These are phyloP conservation scores for Clarireedia homoeocarpa DNA, from an alignment of 2,329 filamentous ascomycete species.

Conservation along the genomic window DNA sequence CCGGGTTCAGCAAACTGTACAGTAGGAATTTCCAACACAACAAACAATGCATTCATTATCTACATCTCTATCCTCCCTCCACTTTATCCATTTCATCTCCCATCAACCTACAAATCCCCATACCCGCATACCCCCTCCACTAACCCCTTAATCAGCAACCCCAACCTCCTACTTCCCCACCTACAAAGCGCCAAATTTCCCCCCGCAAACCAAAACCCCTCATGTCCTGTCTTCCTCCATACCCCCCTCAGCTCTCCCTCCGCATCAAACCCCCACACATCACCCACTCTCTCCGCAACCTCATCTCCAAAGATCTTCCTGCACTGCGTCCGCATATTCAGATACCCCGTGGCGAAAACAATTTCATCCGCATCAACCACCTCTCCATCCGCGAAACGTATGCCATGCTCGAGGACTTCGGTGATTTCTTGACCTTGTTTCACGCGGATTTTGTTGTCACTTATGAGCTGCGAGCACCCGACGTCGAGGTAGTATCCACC, in stretches of 20 bases:
- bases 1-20: no score
- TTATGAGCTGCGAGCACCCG: slow-evolving; percentile 43
- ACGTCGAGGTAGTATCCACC: slow-evolving; percentile 52
- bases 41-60: no score
- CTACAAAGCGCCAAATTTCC: slow-evolving; percentile 42
- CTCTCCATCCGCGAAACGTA: slow-evolving; percentile 37
- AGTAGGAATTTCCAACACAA: no score
- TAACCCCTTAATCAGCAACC: slow-evolving; percentile 41
- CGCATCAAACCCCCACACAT: slow-evolving; percentile 42
- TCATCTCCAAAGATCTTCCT: slow-evolving; percentile 43
- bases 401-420: slow-evolving; percentile 32
- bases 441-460: slow-evolving; percentile 45
- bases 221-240: slow-evolving; percentile 40
- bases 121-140: slow-evolving; percentile 32
- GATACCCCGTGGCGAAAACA: slow-evolving; percentile 41
- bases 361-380: slow-evolving; percentile 44
- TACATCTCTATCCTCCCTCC: no score
- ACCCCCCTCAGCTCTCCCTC: slow-evolving; percentile 41
- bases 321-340: slow-evolving; percentile 45
- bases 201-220: slow-evolving; percentile 45
- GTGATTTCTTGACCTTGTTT: slow-evolving; percentile 39
- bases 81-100: not conserved
- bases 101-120: slow-evolving; percentile 11
- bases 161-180: slow-evolving; percentile 39
- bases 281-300: slow-evolving; percentile 39